Evolutionary conservation across 805 yeast species (phyloP).

Genomic region (Kodamaea fukazawae): DNA sequence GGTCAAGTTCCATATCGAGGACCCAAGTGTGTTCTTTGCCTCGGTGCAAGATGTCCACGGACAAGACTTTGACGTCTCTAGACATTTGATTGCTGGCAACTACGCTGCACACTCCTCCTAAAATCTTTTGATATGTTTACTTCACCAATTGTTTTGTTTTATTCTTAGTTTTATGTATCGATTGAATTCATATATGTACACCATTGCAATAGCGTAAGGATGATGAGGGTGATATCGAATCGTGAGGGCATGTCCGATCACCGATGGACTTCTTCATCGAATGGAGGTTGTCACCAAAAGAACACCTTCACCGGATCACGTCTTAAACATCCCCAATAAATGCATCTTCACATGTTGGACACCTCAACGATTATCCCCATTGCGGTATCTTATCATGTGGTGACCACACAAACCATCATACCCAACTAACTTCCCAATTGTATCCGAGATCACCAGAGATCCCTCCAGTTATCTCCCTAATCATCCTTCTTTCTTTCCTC

Average conservation of each 20-base stretch:
- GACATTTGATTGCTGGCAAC: slow-evolving; percentile 49
- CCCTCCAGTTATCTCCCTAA: slow-evolving; percentile 3
- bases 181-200: not conserved
- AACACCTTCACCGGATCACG: too few relatives aligned
- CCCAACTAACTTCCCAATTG: too few relatives aligned
- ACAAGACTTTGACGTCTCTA: slow-evolving; percentile 40
- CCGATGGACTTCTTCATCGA: too few relatives aligned
- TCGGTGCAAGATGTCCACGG: slow-evolving; percentile 29
- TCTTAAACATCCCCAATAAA: too few relatives aligned
- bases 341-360: too few relatives aligned
- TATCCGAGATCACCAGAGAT: too few relatives aligned
- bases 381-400: too few relatives aligned
- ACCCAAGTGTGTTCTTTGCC: slow-evolving; percentile 41
- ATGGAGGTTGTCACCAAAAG: too few relatives aligned
- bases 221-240: too few relatives aligned
- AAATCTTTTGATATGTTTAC: not conserved
- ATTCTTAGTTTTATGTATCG: slow-evolving; percentile 4
- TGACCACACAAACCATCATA: too few relatives aligned
- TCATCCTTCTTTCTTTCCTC: slow-evolving; percentile 4
- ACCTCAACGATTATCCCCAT: too few relatives aligned
- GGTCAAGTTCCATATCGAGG: slow-evolving; percentile 55
- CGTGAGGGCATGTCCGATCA: too few relatives aligned
- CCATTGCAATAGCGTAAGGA: not conserved
- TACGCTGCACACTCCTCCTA: slow-evolving; percentile 41
- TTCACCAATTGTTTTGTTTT: slow-evolving; percentile 5